A percentile compares a stretch with the other conserved stretches of the same genome.
Conservation (phyloP, 768 basidiomycete species). For the Boletus rubroflammeus region DNA sequence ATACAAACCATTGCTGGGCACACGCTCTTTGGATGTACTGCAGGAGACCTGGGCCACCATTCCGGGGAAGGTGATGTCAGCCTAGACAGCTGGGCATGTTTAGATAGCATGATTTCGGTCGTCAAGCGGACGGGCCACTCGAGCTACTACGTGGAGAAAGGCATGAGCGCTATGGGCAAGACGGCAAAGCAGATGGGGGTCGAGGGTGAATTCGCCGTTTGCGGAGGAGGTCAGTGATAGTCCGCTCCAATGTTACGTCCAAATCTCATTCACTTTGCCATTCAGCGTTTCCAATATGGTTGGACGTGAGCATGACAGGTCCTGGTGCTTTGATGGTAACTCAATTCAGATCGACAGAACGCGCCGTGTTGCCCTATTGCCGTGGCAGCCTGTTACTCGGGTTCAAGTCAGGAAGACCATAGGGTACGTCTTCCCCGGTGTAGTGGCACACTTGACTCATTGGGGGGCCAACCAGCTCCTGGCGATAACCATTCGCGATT, state of each 20-base stretch:
- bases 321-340: not conserved
- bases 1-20: constrained; percentile 79
- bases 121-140: constrained; percentile 81
- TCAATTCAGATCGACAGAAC: constrained; percentile 44
- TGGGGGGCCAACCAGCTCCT: constrained; percentile 46
- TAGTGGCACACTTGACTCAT: not conserved
- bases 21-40: constrained; percentile 76
- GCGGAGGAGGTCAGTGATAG: constrained; percentile 67
- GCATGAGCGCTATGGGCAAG: constrained; percentile 81
- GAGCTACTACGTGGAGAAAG: constrained; percentile 83
- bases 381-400: constrained; percentile 74
- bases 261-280: constrained; percentile 3
- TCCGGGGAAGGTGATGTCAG: constrained; percentile 73
- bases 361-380: constrained; percentile 83
- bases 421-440: constrained; percentile 43
- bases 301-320: constrained; percentile 49
- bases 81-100: constrained; percentile 72
- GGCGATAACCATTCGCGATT: constrained; percentile 63
- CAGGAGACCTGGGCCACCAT: constrained; percentile 69
- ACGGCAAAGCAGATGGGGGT: constrained; percentile 69
- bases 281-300: constrained; percentile 80
- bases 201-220: constrained; percentile 58
- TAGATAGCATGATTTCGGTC: constrained; percentile 78
- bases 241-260: not conserved
- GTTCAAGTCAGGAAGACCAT: constrained; percentile 78